These are phyloP conservation scores for Elongisporangium undulatum DNA, from an alignment of 352 stramenopile species.

Conservation along the genomic window DNA sequence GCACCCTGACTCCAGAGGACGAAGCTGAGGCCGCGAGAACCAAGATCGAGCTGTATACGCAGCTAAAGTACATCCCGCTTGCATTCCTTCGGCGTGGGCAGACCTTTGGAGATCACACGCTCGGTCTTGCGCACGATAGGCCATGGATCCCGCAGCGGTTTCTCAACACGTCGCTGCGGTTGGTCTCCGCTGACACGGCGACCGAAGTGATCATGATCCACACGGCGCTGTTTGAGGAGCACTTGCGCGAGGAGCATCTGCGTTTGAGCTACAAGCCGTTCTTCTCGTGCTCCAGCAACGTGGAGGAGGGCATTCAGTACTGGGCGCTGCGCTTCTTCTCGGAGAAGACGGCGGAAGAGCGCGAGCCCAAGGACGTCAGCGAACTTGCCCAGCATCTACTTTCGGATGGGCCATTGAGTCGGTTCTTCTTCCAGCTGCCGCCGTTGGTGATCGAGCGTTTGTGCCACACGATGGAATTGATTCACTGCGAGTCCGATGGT, in stretches of 20 bases:
- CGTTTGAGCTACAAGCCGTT: constrained; percentile 28
- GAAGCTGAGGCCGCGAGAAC: neutral
- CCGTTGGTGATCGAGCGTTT: constrained; percentile 49
- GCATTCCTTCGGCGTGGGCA: constrained; percentile 32
- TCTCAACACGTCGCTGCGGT: constrained; percentile 15
- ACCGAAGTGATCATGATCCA: constrained; percentile 49
- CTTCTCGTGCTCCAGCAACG: constrained; percentile 1
- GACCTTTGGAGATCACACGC: constrained; percentile 46
- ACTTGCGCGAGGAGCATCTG: constrained; percentile 35
- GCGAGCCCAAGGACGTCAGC: constrained; percentile 3
- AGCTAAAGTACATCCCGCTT: constrained; percentile 10
- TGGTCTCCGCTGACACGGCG: constrained; percentile 29
- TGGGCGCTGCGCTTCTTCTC: constrained; percentile 9
- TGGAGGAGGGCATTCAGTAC: constrained; percentile 4
- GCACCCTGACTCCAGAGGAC: neutral
- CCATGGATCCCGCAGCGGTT: constrained; percentile 15
- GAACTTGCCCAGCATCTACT: constrained; percentile 1
- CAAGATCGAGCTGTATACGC: constrained; percentile 1
- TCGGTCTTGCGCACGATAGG: constrained; percentile 35
- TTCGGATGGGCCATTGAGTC: neutral
- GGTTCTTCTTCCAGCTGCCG: constrained; percentile 49
- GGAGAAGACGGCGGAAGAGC: neutral
- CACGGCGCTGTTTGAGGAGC: constrained; percentile 22
- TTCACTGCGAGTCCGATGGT: constrained; percentile 11
- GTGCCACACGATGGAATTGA: constrained; percentile 35